Evolutionary conservation across 176 grass and related monocot species (phyloP), one percentile per base, ranked within the genome.

Genomic region (Ampelocalamus luodianensis): DNA sequence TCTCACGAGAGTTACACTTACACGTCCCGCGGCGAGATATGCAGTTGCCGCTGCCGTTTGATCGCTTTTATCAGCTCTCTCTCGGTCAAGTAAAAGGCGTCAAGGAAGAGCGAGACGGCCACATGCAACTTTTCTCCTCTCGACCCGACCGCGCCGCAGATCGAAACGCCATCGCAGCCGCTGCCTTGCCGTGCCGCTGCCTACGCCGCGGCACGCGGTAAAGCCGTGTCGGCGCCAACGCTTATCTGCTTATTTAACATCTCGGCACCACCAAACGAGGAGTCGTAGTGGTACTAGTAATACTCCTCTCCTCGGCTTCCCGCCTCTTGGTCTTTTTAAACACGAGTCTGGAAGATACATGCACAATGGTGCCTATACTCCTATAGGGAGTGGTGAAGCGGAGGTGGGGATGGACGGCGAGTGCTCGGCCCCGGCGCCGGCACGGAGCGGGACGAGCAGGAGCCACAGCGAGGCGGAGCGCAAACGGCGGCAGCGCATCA

Each of bases 391-490:
- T 1, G 86, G 78, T 20, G 83, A 85, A 39, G 50, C 78, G 64
- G 85, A 86, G 72, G 14, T 14, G 65, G 77, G 15, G 65, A 49
- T 83, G 78, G 85, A 87, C 80, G 85, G 42, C 53, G 78, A 88
- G 67, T 65, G 50, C 81, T 55, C 79, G 54, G 77, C 80, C 34
- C 78, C 77, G 12, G 32, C n/a, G 40, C 78, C 77, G 15, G 32
- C n/a, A 1, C 20, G 65, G 46, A 86, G 72, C 56, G 79, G 43
- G 50, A 17, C 85, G 68, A 85, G 75, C 69, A 87, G 91, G 61
- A 95, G 90, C 79, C 96, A 93, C 85, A 95, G 96, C 68, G 96
- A 98, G 72, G 96, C 96, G 0, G 93, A 98, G 85, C 88, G 96
- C 68, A 88, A 93, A 87, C 82, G 96, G 82, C 87, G 96, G 46